Conservation (phyloP, 768 basidiomycete species). For the Boletus huronensis region DNA sequence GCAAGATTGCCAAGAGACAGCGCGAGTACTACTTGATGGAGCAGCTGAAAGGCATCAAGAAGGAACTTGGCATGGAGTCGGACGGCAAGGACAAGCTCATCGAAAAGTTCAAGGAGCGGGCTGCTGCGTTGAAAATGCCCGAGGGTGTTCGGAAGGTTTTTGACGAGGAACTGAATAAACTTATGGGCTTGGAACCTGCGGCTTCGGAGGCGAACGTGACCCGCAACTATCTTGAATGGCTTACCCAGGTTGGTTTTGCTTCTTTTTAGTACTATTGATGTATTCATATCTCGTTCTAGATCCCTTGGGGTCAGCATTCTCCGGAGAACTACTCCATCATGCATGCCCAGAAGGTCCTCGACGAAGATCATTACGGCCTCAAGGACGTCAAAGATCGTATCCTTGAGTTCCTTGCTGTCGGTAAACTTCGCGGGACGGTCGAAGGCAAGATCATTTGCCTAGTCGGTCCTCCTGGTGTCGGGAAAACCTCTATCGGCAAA, state of each 20-base stretch:
- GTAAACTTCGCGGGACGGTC: conserved; percentile 90
- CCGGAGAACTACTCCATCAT: conserved; percentile 87
- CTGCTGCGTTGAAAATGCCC: conserved; percentile 80
- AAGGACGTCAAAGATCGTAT: conserved; percentile 92
- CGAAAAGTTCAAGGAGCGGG: conserved; percentile 88
- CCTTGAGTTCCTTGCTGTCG: conserved; percentile 93
- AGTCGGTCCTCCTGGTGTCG: conserved; percentile 95
- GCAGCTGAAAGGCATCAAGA: conserved; percentile 94
- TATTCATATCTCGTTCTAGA: conserved; percentile 39
- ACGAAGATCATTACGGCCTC: conserved; percentile 93
- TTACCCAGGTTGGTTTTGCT: conserved; percentile 58
- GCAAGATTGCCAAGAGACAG: conserved; percentile 91
- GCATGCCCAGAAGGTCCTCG: conserved; percentile 79
- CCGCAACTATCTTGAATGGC: conserved; percentile 91
- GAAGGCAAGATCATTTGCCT: conserved; percentile 98
- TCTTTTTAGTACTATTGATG: neutral
- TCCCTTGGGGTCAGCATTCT: conserved; percentile 96
- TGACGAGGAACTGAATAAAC: conserved; percentile 91
- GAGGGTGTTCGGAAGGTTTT: conserved; percentile 89
- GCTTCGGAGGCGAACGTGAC: conserved; percentile 93
- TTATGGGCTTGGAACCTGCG: conserved; percentile 84
- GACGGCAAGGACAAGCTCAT: conserved; percentile 95
- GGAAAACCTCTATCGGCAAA: conserved; percentile 96
- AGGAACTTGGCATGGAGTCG: conserved; percentile 91
- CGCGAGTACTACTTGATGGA: conserved; percentile 96